Base-by-base conservation (phyloP, 192 early-diverging fungal genomes). In the Phycomyces nitens region DNA sequence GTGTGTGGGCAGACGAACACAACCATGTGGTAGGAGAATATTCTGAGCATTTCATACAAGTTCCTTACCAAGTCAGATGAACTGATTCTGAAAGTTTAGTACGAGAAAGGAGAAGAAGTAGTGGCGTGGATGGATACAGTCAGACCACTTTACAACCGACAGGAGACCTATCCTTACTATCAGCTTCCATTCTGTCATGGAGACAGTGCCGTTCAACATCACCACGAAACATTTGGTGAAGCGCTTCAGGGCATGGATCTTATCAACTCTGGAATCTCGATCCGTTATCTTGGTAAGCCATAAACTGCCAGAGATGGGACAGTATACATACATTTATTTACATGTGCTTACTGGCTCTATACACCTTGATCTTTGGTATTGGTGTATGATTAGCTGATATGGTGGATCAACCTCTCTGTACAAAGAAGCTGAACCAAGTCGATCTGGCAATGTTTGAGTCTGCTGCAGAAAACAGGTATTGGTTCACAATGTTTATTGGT, bases 211-310 rank as follows among this genome's bases (percentile, higher is more conserved):
- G 66, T 89, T 12, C 70, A 87, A 23, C 91, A 92, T 62, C 82
- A 87, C 64, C 91, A 92, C 65, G 91, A 92, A 68, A 84, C 88
- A 11, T 70, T 92, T 21, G 91, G 88, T 18, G 91, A 92, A 65
- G 91, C 89, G 2, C 71, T 92, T 15, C 68, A 88, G 42, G 91
- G 91, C 53, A 82, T 91, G 80, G 86, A 91, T 40, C 77, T 92
- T 38, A 78, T 81, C 55, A 86, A 86, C 65, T 77, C 85, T 29
- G 91, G 91, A 21, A 82, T 90, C 39, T 77, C 80, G 0, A 88
- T 92, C 51, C 63, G 69, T n/a, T 92, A 84, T 72, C 54, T 74
- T 34, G 62, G 89, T 91, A 59, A 68, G 79, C 63, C 8, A 43
- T 2, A 39, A 21, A 24, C 4, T 62, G 24, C 18, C 40, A 27